Evolutionary conservation across 331 rosid genomes (phyloP), one percentile per base, ranked within the genome.

Genomic region (Pyrus hybrid): DNA sequence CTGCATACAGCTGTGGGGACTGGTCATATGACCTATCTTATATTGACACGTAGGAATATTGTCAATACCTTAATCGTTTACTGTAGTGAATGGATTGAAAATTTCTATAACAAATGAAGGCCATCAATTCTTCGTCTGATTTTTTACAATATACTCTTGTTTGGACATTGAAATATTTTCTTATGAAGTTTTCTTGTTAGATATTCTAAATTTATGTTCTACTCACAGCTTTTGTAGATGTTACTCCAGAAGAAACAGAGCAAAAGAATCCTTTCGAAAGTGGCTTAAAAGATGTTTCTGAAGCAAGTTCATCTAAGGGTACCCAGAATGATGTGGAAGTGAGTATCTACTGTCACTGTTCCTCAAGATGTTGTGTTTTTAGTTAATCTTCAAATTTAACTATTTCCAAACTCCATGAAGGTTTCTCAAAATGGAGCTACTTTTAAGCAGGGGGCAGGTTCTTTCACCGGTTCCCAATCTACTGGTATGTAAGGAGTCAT

Each of bases 201-300:
- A 56, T 70, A 41, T 63, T 80, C 68, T 78, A 53, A 87, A 5
- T 67, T 28, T 64, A 63, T 63, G 82, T 67, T 83, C 28, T 72
- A 53, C 77, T 75, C 47, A 67, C 91, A 95, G 99, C 91, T 82
- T 95, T 95, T 86, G 98, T 91, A 76, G 99, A 95, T 80, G 93
- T 95, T 76, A 85, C 91, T 77, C 98, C 97, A 0, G 98, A 89
- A 76, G 99, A 91, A 87, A 85, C 89, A 32, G 83, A 65, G 68
- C 86, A 77, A 73, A 76, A 86, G 84, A 95, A 82, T 86, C 84
- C 89, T 23, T 92, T 90, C 75, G 91, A 88, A 84, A 91, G 81
- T 66, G 71, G 85, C 84, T 69, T 79, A 32, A 81, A 83, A 77
- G 99, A 89, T 81, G 85, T 53, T 53, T 78, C 75, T 26, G 89